Evolutionary conservation across 805 yeast genomes (phyloP), one percentile per base, ranked within the genome.

Genomic region (Groenewaldozyma salmanticensis): DNA sequence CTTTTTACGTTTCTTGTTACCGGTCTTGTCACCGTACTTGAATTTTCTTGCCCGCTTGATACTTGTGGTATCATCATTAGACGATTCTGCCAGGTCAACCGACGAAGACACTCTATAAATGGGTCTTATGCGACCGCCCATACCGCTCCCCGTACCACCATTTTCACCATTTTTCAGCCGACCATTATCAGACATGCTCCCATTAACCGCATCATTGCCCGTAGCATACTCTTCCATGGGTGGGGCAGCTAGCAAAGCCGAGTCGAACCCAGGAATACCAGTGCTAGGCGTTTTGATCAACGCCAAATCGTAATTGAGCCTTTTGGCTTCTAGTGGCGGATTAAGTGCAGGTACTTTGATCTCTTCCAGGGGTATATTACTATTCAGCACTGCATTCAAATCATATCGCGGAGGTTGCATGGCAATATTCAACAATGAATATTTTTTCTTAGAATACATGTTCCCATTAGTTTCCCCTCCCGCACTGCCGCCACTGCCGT

Each of bases 181-280:
- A 21, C 22, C 24, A 5, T 11, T 13, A 35, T n/a, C n/a, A 6
- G 36, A 20, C 11, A n/a, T n/a, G 21, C 35, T 31, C n/a, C 29
- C 31, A 5, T 33, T 31, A 6, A 29, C 42, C 27, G 35, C 13
- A 33, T 29, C 29, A 13, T 7, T 24, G 13, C 29, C 29, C 13
- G 13, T 13, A 22, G 21, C 31, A 39, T 40, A 4, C 33, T 20
- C n/a, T n/a, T n/a, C n/a, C n/a, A n/a, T n/a, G n/a, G n/a, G n/a
- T 3, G 61, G 64, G 43, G 78, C 70, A 3, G 83, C 92, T 52
- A 84, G 68, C 46, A 77, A 73, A 3, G 76, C 63, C 6, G 81
- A 64, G 49, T 81, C 82, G 54, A 83, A 81, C 0, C 90, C 94
- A 0, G 88, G 85, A 13, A 84, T 72, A 1, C 92, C 92, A 42